Conservation (phyloP, 495 filamentous ascomycete genomes). For the Penicillium samsonianum region DNA sequence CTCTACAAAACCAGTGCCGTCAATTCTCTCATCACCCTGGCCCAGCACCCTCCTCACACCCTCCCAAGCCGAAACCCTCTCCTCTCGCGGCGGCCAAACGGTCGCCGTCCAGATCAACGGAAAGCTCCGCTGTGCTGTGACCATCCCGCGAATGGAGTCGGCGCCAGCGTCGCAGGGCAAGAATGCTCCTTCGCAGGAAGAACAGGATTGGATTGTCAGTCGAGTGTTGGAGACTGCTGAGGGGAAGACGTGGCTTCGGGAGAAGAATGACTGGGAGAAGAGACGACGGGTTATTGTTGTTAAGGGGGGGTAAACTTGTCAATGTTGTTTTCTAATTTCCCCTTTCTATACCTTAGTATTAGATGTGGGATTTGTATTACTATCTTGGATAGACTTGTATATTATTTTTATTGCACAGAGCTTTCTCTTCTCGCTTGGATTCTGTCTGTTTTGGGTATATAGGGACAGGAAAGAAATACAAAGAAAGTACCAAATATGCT, state of each 20-base stretch:
- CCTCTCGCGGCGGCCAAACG: conserved; percentile 40
- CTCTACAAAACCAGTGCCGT: conserved; percentile 17
- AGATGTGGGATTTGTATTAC: conserved; percentile 3
- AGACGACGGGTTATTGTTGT: conserved; percentile 48
- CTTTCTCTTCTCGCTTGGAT: background rate
- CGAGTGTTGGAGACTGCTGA: conserved; percentile 49
- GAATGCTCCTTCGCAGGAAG: conserved; percentile 24
- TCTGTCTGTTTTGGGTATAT: background rate
- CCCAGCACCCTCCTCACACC: conserved; percentile 47
- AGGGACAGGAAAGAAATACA: background rate
- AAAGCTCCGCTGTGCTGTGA: conserved; percentile 63
- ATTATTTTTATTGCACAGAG: conserved; percentile 2
- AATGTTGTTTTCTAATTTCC: conserved; percentile 49
- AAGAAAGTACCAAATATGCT: background rate
- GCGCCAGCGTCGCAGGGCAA: conserved; percentile 22
- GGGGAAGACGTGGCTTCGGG: conserved; percentile 48
- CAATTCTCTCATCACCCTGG: conserved; percentile 55
- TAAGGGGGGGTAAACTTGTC: conserved; percentile 48
- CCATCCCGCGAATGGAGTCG: conserved; percentile 49
- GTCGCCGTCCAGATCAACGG: conserved; percentile 79
- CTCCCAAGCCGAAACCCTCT: conserved; percentile 51
- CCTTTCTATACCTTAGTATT: too few relatives aligned
- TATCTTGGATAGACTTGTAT: conserved; percentile 4
- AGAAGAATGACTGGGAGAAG: conserved; percentile 51
- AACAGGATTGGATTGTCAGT: conserved; percentile 59